Evolutionary conservation across 441 rosid species (phyloP).

Genomic region (Macaranga tanarius): DNA sequence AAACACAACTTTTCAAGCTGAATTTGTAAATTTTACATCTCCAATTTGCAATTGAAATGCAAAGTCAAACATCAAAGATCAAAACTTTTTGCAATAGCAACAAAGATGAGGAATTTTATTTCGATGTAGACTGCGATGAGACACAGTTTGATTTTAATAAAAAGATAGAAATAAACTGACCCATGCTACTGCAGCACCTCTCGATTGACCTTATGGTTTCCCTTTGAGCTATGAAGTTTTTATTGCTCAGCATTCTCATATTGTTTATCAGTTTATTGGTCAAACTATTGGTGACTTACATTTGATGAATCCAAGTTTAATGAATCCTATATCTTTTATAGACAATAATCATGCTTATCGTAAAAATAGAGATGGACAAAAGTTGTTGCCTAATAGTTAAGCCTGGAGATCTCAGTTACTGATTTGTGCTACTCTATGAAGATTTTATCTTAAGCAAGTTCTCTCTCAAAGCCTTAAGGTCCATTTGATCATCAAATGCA

Average conservation of each 20-base stretch:
- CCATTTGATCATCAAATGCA: conserved; percentile 73
- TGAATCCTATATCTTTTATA: conserved; percentile 88
- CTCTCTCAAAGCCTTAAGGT: conserved; percentile 73
- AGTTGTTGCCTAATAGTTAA: conserved; percentile 93
- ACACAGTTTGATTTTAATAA: no score
- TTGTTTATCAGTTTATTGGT: conserved; percentile 86
- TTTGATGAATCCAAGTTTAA: conserved; percentile 77
- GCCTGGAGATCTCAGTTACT: conserved; percentile 82
- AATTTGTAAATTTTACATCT: no score
- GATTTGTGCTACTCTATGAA: conserved; percentile 74
- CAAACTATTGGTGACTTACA: conserved; percentile 92
- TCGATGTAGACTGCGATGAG: no score
- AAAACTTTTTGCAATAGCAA: background rate
- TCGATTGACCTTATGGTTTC: conserved; percentile 89
- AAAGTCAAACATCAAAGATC: background rate
- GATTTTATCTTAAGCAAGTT: conserved; percentile 81
- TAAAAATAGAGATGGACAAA: conserved; percentile 77
- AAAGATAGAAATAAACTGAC: no score
- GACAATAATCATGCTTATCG: conserved; percentile 89
- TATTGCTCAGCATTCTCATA: conserved; percentile 88
- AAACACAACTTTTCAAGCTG: background rate
- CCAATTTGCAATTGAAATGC: background rate
- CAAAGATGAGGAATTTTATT: no score
- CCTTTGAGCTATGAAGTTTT: conserved; percentile 88
- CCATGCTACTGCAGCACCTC: conserved; percentile 95